A percentile compares a stretch with the other conserved stretches of the same genome.
Evolutionary conservation across 306 rosid species (phyloP).

Genomic region (Malus sieversii): DNA sequence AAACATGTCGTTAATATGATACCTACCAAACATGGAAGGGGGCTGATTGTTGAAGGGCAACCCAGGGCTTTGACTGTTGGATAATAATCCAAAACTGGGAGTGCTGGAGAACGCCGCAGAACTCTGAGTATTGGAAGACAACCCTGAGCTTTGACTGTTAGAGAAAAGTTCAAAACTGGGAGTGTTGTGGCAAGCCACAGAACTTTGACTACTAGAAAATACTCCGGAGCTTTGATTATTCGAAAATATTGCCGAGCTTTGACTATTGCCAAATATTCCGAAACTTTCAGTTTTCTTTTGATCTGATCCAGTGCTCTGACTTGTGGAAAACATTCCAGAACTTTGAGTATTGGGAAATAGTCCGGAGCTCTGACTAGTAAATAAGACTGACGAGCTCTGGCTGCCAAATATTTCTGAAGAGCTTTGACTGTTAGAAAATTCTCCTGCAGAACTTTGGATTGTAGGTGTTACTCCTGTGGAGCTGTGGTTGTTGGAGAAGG

Average conservation of each 20-base stretch:
- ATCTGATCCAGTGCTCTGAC: slow-evolving; percentile 14
- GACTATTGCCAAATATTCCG: neutral
- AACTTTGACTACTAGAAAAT: slow-evolving; percentile 10
- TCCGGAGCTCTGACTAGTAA: slow-evolving; percentile 24
- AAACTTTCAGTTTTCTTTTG: slow-evolving; percentile 6
- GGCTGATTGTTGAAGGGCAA: slow-evolving; percentile 9
- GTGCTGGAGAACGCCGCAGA: neutral
- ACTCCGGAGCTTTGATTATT: slow-evolving; percentile 6
- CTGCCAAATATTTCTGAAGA: slow-evolving; percentile 6
- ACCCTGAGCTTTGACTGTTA: neutral
- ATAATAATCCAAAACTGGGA: slow-evolving; percentile 15
- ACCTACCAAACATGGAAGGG: slow-evolving; percentile 52
- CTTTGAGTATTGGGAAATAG: slow-evolving; percentile 1
- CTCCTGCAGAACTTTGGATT: slow-evolving; percentile 13
- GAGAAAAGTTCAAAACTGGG: slow-evolving; percentile 19
- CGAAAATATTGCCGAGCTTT: neutral
- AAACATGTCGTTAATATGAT: neutral
- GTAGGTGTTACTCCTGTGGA: neutral
- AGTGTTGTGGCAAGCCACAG: slow-evolving; percentile 1
- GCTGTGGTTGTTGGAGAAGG: slow-evolving; percentile 17
- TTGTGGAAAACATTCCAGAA: slow-evolving; percentile 15
- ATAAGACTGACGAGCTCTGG: neutral
- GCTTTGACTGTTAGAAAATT: slow-evolving; percentile 14
- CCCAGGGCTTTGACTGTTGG: slow-evolving; percentile 5
- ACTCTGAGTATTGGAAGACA: slow-evolving; percentile 8